Conservation (phyloP, 306 rosid species). For the Prunus fruticosa region DNA sequence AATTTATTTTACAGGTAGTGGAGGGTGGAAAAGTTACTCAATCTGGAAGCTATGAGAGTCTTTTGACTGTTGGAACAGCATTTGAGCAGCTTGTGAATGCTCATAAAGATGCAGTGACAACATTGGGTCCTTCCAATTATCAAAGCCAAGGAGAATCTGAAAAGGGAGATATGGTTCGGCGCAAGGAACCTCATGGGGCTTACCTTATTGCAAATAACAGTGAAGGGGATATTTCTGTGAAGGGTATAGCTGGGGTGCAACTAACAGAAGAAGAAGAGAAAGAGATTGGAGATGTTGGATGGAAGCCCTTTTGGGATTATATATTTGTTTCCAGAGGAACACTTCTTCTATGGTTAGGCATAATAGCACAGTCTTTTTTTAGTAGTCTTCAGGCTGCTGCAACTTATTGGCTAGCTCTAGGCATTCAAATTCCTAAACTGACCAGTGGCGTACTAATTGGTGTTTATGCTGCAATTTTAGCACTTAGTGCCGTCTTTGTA, state of each 20-base stretch:
- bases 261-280: conserved; percentile 75
- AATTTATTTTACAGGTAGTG: conserved; percentile 50
- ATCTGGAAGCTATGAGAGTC: conserved; percentile 66
- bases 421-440: conserved; percentile 48
- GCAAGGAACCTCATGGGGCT: conserved; percentile 27
- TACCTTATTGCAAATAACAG: conserved; percentile 21
- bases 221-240: conserved; percentile 31
- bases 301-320: conserved; percentile 69
- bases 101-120: conserved; percentile 51
- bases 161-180: conserved; percentile 6
- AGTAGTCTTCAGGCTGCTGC: conserved; percentile 46
- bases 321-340: conserved; percentile 40
- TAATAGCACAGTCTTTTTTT: conserved; percentile 35
- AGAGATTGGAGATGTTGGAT: conserved; percentile 64
- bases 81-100: conserved; percentile 80
- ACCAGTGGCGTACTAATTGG: conserved; percentile 42
- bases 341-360: conserved; percentile 24
- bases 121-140: conserved; percentile 25
- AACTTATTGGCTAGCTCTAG: conserved; percentile 72
- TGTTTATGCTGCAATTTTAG: conserved; percentile 54
- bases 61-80: conserved; percentile 60
- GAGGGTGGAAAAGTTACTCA: conserved; percentile 53
- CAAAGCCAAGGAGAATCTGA: conserved; percentile 26
- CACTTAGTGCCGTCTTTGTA: conserved; percentile 41
- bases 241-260: conserved; percentile 37